Evolutionary conservation across 148 eudicot species (phyloP), one percentile per base, ranked within the genome.

Genomic region (Fagopyrum homotropicum): DNA sequence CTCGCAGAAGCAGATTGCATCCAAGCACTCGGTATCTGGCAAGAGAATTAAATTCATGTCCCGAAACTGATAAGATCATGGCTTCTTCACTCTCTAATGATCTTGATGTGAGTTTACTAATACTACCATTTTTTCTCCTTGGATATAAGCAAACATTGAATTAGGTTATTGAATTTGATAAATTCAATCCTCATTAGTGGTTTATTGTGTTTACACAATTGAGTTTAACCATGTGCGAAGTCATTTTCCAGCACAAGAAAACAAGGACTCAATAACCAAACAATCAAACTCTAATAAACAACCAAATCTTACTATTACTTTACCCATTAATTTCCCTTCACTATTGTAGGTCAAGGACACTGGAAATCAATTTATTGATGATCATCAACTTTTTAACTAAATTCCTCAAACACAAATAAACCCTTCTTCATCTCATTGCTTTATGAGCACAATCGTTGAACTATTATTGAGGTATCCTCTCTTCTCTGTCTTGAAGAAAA

Each of bases 21-120:
- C 97, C 98, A 77, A 97, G 98, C 63, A 95, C 98, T 77, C 93
- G 98, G 77, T 95, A 92, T 85, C 82, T 95, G 84, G 98, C 98
- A 59, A 89, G 98, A 85, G 98, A 97, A 75, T 43, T 95, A 69
- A 95, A 95, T 80, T 88, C 97, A 50, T 95, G 98, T 81, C 92
- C 76, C 80, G 81, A 97, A 77, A 89, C 98, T 84, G 98, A 97
- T 95, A 84, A 73, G 44, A 77, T 70, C 49, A 72, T 35, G 30
- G 44, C 45, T 15, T 43, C 35, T 15, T 43, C 60, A 64, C 29
- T 17, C 5, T 78, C 19, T 73, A 17, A 66, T 66, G 7, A 30
- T 19, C 19, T 40, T 66, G 22, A n/a, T 11, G 15, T 7, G 9
- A 35, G 5, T 63, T 66, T 66, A 66, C 46, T 14, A 15, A 66